Evolutionary conservation across 2,329 filamentous ascomycete genomes (phyloP).

Genomic region (Thelonectria rubi): DNA sequence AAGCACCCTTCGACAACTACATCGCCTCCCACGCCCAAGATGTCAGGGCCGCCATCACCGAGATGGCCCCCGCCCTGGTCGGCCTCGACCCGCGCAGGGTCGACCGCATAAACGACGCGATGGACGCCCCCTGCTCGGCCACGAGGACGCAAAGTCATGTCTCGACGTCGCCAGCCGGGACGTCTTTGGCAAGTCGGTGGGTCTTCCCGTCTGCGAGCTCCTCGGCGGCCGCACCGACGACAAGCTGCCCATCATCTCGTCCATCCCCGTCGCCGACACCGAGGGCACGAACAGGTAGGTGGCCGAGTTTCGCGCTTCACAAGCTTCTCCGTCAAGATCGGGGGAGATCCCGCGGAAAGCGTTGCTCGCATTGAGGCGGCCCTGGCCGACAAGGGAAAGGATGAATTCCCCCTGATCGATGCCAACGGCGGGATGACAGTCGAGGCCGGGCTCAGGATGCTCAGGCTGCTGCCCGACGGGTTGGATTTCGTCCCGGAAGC

Average conservation of each 20-base stretch:
- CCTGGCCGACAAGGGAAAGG: constrained; percentile 24
- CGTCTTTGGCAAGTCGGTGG: constrained; percentile 30
- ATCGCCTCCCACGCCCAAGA: constrained; percentile 32
- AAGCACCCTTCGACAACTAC: constrained; percentile 33
- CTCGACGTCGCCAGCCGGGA: constrained; percentile 37
- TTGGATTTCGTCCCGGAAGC: constrained; percentile 36
- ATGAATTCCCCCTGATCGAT: constrained; percentile 35
- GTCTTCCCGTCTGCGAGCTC: constrained; percentile 34
- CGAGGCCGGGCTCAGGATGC: constrained; percentile 29
- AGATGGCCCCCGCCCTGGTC: constrained; percentile 30
- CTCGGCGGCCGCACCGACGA: constrained; percentile 29
- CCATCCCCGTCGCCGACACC: constrained; percentile 28
- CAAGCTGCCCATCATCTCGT: constrained; percentile 32
- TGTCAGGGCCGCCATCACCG: constrained; percentile 30
- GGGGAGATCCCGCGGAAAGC: constrained; percentile 24
- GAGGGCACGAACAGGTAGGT: constrained; percentile 31
- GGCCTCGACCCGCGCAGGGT: constrained; percentile 26
- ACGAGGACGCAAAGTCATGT: constrained; percentile 30
- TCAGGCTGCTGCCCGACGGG: constrained; percentile 28
- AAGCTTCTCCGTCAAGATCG: constrained; percentile 32
- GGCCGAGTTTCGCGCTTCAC: constrained; percentile 24
- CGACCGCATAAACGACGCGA: constrained; percentile 35
- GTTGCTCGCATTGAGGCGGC: constrained; percentile 29
- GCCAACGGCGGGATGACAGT: constrained; percentile 32
- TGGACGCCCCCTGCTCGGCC: constrained; percentile 29